Percentiles rank a stretch among this genome's conserved stretches.
These are phyloP conservation scores for Penicillium frequentans DNA, from an alignment of 2,329 filamentous ascomycete genomes.

Conservation along the genomic window DNA sequence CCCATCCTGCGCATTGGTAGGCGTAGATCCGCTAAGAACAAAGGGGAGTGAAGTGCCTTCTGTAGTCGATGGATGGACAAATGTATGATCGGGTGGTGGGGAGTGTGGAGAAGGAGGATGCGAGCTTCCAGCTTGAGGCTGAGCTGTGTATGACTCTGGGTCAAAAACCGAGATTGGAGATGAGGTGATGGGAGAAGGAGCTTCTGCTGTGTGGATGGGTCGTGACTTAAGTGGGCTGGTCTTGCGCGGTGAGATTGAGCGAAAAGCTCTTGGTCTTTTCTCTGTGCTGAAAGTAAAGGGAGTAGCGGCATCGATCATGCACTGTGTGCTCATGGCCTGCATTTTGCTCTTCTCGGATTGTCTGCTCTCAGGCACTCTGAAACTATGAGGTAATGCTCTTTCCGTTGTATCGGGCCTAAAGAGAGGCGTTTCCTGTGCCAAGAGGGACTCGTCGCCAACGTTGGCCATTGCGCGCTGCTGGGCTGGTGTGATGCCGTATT, in stretches of 20 bases:
- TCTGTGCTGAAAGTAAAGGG: constrained; percentile 40
- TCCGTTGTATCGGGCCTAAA: constrained; percentile 21
- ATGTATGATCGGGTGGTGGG: background rate
- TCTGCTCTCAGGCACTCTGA: constrained; percentile 8
- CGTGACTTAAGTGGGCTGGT: background rate
- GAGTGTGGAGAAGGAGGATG: background rate
- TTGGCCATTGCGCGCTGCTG: constrained; percentile 12
- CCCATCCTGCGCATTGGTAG: constrained; percentile 35
- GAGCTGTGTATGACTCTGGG: background rate
- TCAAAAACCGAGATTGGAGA: background rate
- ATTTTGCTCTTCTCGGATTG: constrained; percentile 11
- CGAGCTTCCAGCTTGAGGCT: background rate
- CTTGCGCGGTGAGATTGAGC: constrained; percentile 5
- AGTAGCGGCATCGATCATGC: constrained; percentile 41
- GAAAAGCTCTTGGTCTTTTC: constrained; percentile 18
- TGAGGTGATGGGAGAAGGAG: background rate
- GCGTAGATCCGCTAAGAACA: constrained; percentile 34
- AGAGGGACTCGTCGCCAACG: constrained; percentile 11
- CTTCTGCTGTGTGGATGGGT: background rate
- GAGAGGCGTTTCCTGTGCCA: constrained; percentile 33
- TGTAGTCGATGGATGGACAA: constrained; percentile 5
- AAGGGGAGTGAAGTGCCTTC: constrained; percentile 28
- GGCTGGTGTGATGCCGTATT: constrained; percentile 12
- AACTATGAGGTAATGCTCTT: constrained; percentile 1
- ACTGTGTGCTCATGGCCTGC: constrained; percentile 41